Evolutionary conservation across 2,329 filamentous ascomycete species (phyloP), one percentile per base, ranked within the genome.

Genomic region (Hortaea werneckii): DNA sequence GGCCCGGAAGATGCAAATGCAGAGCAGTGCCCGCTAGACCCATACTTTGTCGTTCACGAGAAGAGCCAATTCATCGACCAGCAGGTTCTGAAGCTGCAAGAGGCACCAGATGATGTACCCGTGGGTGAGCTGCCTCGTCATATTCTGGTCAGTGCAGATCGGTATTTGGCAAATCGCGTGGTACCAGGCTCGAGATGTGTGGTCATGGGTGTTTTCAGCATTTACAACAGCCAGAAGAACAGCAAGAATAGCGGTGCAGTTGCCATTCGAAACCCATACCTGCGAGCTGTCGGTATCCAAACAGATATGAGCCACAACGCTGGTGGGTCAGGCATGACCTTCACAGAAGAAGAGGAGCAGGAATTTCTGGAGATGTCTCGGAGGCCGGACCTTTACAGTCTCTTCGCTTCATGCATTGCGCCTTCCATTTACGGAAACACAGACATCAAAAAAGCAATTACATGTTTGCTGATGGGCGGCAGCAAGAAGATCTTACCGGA

Each of bases 401-500:
- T 87, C 34, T 90, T 98, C 69, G 80, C 89, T 1, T 81, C 85
- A 57, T 96, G 89, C 65, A 95, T 98, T 55, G 92, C 92, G 5
- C 92, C 92, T 0, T 95, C 92, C 0, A 98, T 98, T 59, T 98
- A 95, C 63, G 92, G 92, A 43, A 98, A 95, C 62, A 69, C 78
- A 35, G 87, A 96, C 62, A 98, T 98, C 66, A 98, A 98, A 64
- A 98, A 96, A 66, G 83, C 92, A 4, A 96, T 98, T 57, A 79
- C 94, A 1, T 98, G 92, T 68, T 73, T 98, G 5, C 74, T 98
- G 1, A 80, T 96, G 64, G 92, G 92, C 48, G 92, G 92, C 10
- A 94, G 88, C 29, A 98, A 98, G 68, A 98, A 98, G 69, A 94
- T 98, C 34, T 71, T 98, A 0, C 92, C 92, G 0, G 92, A 98